Evolutionary conservation across 2,329 filamentous ascomycete species (phyloP).

Genomic region (Colletotrichum horii): DNA sequence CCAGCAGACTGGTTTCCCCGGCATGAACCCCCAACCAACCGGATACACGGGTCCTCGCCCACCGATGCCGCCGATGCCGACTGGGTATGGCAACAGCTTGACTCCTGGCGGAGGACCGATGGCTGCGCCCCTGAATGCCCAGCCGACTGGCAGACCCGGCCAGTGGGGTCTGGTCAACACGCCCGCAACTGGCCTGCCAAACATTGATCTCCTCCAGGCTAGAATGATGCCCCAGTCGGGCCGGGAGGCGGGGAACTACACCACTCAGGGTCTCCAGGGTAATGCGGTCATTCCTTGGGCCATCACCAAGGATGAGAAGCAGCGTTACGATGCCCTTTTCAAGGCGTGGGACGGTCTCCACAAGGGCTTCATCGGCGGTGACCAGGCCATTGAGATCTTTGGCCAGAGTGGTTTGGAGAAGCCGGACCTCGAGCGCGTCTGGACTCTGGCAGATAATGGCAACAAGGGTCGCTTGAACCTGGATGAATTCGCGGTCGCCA

Average conservation of each 20-base stretch:
- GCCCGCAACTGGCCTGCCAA: conserved; percentile 85
- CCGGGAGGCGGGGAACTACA: conserved; percentile 82
- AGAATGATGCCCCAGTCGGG: conserved; percentile 98
- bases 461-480: conserved; percentile 94
- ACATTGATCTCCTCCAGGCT: conserved; percentile 89
- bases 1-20: conserved; percentile 74
- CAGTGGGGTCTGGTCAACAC: conserved; percentile 99
- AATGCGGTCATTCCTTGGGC: conserved; percentile 98
- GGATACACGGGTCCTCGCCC: conserved; percentile 83
- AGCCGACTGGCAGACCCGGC: conserved; percentile 89
- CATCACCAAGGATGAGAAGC: conserved; percentile 98
- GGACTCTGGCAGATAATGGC: conserved; percentile 92
- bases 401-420: conserved; percentile 94
- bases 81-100: conserved; percentile 59
- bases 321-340: conserved; percentile 93
- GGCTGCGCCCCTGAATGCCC: conserved; percentile 77
- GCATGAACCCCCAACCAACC: conserved; percentile 66
- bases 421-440: conserved; percentile 86
- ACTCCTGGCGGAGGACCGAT: conserved; percentile 67
- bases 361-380: conserved; percentile 90
- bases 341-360: conserved; percentile 94
- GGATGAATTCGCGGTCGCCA: conserved; percentile 97
- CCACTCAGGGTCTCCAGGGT: conserved; percentile 84
- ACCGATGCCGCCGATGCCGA: conserved; percentile 82
- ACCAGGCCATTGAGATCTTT: conserved; percentile 95